These are phyloP conservation scores for Hanseniaspora lindneri DNA, from an alignment of 805 yeast genomes.

Conservation along the genomic window DNA sequence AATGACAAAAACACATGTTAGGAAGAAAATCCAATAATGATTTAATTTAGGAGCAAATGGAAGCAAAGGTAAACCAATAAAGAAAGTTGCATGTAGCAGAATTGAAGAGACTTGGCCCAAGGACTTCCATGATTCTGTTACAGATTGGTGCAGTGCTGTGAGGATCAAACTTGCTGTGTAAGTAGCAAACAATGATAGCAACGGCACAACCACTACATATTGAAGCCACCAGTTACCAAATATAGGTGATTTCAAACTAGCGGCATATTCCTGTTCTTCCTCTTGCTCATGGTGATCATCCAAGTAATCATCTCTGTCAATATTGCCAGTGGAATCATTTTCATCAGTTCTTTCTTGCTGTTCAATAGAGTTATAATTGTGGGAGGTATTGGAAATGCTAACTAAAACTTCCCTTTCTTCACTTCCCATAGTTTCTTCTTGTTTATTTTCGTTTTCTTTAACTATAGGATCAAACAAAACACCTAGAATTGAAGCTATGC, in stretches of 20 bases:
- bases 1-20: constrained; percentile 32
- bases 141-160: constrained; percentile 57
- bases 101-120: constrained; percentile 32
- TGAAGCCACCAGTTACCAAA: constrained; percentile 77
- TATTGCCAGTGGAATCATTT: constrained; percentile 18
- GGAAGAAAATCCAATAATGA: constrained; percentile 34
- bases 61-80: constrained; percentile 40
- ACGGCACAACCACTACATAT: constrained; percentile 55
- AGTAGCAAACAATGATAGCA: constrained; percentile 44
- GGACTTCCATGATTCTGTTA: constrained; percentile 48
- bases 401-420: constrained; percentile 15
- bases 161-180: constrained; percentile 42
- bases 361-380: constrained; percentile 16
- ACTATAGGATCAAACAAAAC: constrained; percentile 30
- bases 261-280: constrained; percentile 4
- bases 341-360: constrained; percentile 16
- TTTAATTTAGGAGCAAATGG: constrained; percentile 65
- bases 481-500: constrained; percentile 42
- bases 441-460: constrained; percentile 5
- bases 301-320: background rate
- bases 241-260: background rate
- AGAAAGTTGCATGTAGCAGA: constrained; percentile 29
- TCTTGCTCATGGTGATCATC: background rate
- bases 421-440: background rate
- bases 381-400: background rate